Base-by-base conservation (phyloP, 2,329 filamentous ascomycete genomes). In the Clathrospora elynae region DNA sequence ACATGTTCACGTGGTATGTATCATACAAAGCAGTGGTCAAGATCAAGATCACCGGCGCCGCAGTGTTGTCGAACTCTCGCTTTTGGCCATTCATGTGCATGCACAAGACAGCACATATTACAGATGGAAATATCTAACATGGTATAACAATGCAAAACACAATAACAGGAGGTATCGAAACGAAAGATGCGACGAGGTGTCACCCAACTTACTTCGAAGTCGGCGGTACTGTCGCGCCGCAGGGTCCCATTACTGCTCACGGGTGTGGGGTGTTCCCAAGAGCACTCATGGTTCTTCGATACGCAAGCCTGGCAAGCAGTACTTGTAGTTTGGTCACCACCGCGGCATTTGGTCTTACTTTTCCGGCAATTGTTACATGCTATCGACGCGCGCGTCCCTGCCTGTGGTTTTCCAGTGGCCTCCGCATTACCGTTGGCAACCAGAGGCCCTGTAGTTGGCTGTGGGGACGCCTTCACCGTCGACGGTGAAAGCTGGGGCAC, bases 301-400 rank as follows among this genome's bases (percentile, higher is more conserved):
- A 86, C 81, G 66, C 89, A 95, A 9, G 84, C 83, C 50, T 87
- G 83, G 73, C 89, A 95, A 11, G 81, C 82, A 11, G 83, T 84
- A 49, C 81, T 80, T 43, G 83, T 84, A 49, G 80, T 80, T 43
- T 85, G 80, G 47, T 87, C 87, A 55, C 81, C 80, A 71, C 93
- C 93, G 68, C 89, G 83, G 73, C 89, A 95, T 71, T 92, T 92
- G 66, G 92, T 88, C 72, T 93, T 95, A 66, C 87, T 90, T 59
- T 83, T 82, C 44, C 88, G 80, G 66, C 88, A 92, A 51, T 83
- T 79, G 49, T 82, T 76, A 70, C 88, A 93, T 33, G 88, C 88
- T 64, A 92, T 89, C 62, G 85, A 88, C 32, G 87, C 90, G 56
- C 88, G 81, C 81, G 90, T 86, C 43, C 73, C 68, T 58, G 35